These are phyloP conservation scores for Ophiorrhiza pumila DNA, from an alignment of 257 asterid genomes.

Conservation along the genomic window DNA sequence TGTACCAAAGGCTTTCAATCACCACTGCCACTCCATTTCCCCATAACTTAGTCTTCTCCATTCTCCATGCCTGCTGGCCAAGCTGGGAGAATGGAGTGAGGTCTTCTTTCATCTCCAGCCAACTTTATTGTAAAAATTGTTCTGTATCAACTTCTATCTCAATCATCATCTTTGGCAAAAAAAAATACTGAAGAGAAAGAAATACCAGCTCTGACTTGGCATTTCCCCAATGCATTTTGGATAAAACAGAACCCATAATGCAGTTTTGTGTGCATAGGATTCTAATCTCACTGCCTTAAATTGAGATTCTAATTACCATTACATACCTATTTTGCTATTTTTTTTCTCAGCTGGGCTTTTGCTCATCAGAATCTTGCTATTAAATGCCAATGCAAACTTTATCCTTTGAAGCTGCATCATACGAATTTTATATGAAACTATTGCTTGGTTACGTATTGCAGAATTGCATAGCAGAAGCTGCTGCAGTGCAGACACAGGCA, in stretches of 20 bases:
- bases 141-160: too few relatives aligned
- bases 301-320: too few relatives aligned
- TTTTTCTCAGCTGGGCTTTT: not conserved
- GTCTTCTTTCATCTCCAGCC: not conserved
- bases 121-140: not conserved
- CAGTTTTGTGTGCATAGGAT: not conserved
- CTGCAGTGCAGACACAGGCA: conserved; percentile 50
- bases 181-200: not conserved
- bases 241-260: too few relatives aligned
- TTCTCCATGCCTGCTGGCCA: not conserved
- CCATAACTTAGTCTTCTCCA: not conserved
- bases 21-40: not conserved
- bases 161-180: not conserved
- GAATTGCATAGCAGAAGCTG: conserved; percentile 92
- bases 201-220: not conserved
- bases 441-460: conserved; percentile 27
- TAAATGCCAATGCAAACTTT: not conserved
- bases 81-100: not conserved
- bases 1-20: not conserved
- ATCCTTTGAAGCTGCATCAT: not conserved
- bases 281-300: not conserved
- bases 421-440: not conserved
- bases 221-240: not conserved
- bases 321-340: not conserved
- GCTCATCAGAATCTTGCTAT: not conserved